Evolutionary conservation across 148 eudicot species (phyloP).

Genomic region (Vaccinium myrtillus): DNA sequence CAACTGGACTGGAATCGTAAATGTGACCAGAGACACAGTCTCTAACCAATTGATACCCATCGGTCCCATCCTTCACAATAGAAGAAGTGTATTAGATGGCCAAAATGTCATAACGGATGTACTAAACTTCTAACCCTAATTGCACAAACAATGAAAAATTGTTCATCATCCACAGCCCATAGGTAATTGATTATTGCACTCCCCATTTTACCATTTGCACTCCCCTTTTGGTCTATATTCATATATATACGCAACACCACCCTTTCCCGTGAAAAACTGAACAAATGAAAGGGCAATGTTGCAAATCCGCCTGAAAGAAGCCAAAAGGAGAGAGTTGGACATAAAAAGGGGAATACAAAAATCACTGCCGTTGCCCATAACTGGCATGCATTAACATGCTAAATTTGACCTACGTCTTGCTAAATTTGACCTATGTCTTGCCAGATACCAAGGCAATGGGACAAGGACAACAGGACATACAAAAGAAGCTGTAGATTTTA

Average conservation of each 20-base stretch:
- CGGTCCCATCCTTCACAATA: slow-evolving; percentile 53
- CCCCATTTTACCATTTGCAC: neutral
- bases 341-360: neutral
- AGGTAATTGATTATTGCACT: neutral
- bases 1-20: slow-evolving; percentile 84
- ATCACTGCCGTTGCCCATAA: neutral
- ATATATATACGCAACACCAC: neutral
- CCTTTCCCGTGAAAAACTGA: neutral
- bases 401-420: neutral
- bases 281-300: neutral
- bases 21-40: slow-evolving; percentile 82
- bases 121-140: neutral
- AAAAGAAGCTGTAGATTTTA: neutral
- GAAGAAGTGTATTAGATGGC: neutral
- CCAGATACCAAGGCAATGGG: neutral
- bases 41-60: slow-evolving; percentile 55
- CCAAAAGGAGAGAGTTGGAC: neutral
- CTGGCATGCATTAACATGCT: neutral
- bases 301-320: neutral
- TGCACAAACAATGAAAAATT: neutral
- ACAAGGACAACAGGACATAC: neutral
- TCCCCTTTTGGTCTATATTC: neutral
- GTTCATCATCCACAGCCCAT: no score
- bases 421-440: neutral
- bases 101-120: neutral